These are phyloP conservation scores for Eruca vesicaria DNA, from an alignment of 441 rosid species.

Conservation along the genomic window DNA sequence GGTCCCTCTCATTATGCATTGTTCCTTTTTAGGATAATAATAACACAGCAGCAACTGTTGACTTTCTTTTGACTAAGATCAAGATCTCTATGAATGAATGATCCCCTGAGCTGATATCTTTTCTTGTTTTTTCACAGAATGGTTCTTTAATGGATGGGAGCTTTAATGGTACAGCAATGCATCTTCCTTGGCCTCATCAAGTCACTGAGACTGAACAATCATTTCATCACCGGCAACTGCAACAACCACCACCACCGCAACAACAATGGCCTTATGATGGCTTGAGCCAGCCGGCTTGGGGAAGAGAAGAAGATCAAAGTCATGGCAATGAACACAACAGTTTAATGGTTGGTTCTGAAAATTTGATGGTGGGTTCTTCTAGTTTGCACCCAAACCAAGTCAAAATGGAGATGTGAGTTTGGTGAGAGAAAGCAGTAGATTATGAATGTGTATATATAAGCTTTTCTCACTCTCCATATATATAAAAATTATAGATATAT, in stretches of 20 bases:
- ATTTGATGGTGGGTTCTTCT: constrained; percentile 68
- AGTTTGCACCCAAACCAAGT: constrained; percentile 58
- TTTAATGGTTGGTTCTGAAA: constrained; percentile 60
- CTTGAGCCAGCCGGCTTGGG: constrained; percentile 65
- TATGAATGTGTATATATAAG: constrained; percentile 50
- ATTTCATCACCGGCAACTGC: constrained; percentile 53
- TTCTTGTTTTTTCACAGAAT: constrained; percentile 42
- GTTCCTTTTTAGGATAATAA: constrained; percentile 29
- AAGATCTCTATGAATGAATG: constrained; percentile 26
- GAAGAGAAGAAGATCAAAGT: constrained; percentile 57
- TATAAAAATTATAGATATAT: constrained; percentile 22
- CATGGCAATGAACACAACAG: constrained; percentile 30
- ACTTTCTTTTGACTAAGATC: constrained; percentile 22
- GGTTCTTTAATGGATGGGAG: constrained; percentile 60
- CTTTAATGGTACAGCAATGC: constrained; percentile 58
- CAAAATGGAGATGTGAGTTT: constrained; percentile 72
- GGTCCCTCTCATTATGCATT: constrained; percentile 31
- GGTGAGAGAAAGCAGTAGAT: constrained; percentile 20
- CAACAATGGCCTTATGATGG: constrained; percentile 68
- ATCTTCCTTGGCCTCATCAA: constrained; percentile 58
- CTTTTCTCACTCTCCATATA: background rate
- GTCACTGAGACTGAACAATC: constrained; percentile 36
- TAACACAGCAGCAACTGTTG: constrained; percentile 22
- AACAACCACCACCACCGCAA: constrained; percentile 33
- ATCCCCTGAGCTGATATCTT: constrained; percentile 8